phyloP scores from a whole-genome alignment of 176 grass and related monocot species.

The Musa itinerans region DNA sequence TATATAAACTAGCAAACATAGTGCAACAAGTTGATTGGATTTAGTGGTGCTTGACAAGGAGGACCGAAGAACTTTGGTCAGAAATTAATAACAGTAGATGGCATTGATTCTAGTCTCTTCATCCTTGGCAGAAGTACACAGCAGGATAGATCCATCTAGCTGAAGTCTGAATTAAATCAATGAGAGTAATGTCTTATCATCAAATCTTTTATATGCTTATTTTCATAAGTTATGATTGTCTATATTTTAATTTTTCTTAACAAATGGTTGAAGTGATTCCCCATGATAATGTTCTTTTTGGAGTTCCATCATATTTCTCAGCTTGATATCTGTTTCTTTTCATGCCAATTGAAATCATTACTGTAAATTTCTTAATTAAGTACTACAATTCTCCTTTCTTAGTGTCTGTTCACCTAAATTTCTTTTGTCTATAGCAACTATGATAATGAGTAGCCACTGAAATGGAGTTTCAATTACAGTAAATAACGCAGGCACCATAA shows the following conservation, averaged over 20 bases:
- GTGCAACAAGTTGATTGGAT: no score
- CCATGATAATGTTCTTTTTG: background rate
- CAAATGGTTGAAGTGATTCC: no score
- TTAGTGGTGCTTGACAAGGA: no score
- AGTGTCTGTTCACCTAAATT: background rate
- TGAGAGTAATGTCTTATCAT: background rate
- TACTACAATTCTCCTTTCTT: background rate
- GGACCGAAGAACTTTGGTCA: no score
- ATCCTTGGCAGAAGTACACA: no score
- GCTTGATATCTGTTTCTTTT: background rate
- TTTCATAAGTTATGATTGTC: background rate
- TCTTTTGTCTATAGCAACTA: background rate
- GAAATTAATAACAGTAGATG: no score
- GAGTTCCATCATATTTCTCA: background rate
- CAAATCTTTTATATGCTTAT: background rate
- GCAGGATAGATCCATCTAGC: background rate
- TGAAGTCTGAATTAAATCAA: background rate
- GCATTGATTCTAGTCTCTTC: no score
- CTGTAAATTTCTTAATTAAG: background rate
- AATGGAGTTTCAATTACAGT: constrained; percentile 36
- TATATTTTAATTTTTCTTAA: background rate
- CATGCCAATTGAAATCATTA: background rate
- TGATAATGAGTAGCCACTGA: background rate
- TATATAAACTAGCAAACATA: no score
- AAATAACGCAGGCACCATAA: constrained; percentile 91